Evolutionary conservation across 1,139 yeast genomes (phyloP).

Genomic region (Debaryomycetaceae sp.): DNA sequence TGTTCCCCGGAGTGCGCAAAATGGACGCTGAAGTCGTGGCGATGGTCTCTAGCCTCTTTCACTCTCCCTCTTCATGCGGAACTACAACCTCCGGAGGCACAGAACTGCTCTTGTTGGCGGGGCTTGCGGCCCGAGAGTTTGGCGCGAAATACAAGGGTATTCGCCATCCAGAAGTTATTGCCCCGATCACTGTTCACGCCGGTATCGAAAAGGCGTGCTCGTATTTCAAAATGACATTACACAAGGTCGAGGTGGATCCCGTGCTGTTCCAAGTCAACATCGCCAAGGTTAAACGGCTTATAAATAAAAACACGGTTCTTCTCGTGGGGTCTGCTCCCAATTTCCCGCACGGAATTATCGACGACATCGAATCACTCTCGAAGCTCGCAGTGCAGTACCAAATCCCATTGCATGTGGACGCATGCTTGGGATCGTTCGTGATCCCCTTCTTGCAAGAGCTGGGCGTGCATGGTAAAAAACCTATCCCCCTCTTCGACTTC

Average conservation of each 20-base stretch:
- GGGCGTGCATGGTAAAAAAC: conserved; percentile 34
- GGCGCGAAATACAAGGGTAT: conserved; percentile 49
- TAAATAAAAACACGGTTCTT: conserved; percentile 71
- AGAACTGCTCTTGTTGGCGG: conserved; percentile 76
- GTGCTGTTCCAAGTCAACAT: conserved; percentile 59
- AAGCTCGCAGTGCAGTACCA: conserved; percentile 49
- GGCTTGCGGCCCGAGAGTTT: conserved; percentile 73
- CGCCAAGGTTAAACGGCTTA: conserved; percentile 47
- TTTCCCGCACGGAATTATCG: conserved; percentile 93
- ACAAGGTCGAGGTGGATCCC: conserved; percentile 71
- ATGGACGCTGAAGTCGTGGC: conserved; percentile 95
- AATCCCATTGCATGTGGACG: conserved; percentile 88
- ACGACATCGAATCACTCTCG: conserved; percentile 70
- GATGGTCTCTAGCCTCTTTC: conserved; percentile 73
- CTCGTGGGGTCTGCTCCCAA: conserved; percentile 93
- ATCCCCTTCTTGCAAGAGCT: conserved; percentile 69
- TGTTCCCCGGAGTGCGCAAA: conserved; percentile 90
- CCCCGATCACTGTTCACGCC: conserved; percentile 87
- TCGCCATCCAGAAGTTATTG: conserved; percentile 72
- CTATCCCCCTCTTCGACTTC: conserved; percentile 68
- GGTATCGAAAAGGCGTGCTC: conserved; percentile 91
- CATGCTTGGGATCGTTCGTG: conserved; percentile 88
- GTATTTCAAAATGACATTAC: conserved; percentile 79
- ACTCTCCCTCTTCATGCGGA: conserved; percentile 73
- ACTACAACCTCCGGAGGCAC: conserved; percentile 97